Evolutionary conservation across 768 basidiomycete genomes (phyloP), one percentile per base, ranked within the genome.

Genomic region (Plicaturopsis crispa): DNA sequence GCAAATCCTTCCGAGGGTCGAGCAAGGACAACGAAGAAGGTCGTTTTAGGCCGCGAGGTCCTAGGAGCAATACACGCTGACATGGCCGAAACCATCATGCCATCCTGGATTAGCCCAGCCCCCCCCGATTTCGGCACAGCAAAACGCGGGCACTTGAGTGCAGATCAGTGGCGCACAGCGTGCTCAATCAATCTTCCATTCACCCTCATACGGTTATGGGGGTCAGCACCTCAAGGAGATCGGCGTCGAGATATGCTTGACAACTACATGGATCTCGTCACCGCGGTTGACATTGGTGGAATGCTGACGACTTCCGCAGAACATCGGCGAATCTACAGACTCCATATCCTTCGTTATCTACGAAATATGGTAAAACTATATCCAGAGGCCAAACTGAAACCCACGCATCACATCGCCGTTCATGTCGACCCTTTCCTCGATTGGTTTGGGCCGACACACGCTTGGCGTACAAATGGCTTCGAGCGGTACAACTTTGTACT

Each of bases 201-300:
- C 24, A 62, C 61, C 2, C 46, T 68, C 3, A 53, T 61, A 12
- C 49, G 60, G 6, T 43, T 63, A 1, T 69, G 65, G 65, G 50
- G 53, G 1, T n/a, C n/a, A n/a, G n/a, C n/a, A n/a, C n/a, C n/a
- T n/a, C n/a, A n/a, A n/a, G n/a, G n/a, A n/a, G 16, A 34, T 14
- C 48, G 52, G 0, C 37, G 38, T 12, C 20, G 45, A 5, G 32
- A 44, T 6, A 42, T 57, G 33, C 46, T 65, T 5, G 31, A 38
- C 2, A 61, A 65, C 39, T 62, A 57, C 39, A 44, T 63, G 40
- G 47, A 60, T 35, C 44, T 62, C 6, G 52, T 53, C 1, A 35
- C 34, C 3, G 57, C 57, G 0, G 44, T 59, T 6, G 36, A 42
- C n/a, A 28, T 53, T 3, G 53, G 47, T 0, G 50, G 44, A 24